These are phyloP conservation scores for Colletotrichum scovillei DNA, from an alignment of 2,329 filamentous ascomycete genomes.

Conservation along the genomic window DNA sequence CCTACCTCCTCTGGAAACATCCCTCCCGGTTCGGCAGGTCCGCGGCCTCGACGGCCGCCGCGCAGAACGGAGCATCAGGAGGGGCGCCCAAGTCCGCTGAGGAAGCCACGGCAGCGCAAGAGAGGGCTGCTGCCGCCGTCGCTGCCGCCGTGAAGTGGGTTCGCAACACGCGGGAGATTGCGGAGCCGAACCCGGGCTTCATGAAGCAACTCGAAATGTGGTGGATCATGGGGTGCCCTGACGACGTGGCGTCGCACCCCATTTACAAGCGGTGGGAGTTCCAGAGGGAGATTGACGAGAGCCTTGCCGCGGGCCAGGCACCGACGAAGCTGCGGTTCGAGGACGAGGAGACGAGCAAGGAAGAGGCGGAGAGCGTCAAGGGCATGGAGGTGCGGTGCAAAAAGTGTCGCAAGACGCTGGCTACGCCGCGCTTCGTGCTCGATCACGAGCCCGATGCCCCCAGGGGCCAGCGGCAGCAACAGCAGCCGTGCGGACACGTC, in stretches of 20 bases:
- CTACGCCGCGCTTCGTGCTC: conserved; percentile 71
- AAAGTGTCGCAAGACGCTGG: conserved; percentile 81
- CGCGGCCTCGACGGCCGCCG: conserved; percentile 52
- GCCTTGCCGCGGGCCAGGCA: conserved; percentile 78
- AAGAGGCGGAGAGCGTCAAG: conserved; percentile 36
- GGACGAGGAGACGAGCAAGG: conserved; percentile 66
- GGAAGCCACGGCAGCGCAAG: conserved; percentile 40
- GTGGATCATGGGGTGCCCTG: conserved; percentile 86
- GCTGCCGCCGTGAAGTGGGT: conserved; percentile 75
- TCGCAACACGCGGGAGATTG: conserved; percentile 77
- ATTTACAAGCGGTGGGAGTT: conserved; percentile 81
- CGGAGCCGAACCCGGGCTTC: conserved; percentile 92
- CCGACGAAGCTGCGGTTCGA: conserved; percentile 88
- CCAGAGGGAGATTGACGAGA: conserved; percentile 64
- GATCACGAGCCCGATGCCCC: conserved; percentile 62
- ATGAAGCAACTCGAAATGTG: conserved; percentile 89
- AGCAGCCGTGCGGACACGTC: conserved; percentile 77
- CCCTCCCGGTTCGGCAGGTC: conserved; percentile 62
- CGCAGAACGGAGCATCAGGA: conserved; percentile 1
- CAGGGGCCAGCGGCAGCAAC: conserved; percentile 6
- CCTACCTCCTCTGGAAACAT: conserved; percentile 82
- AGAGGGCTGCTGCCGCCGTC: conserved; percentile 61
- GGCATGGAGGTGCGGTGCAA: conserved; percentile 82
- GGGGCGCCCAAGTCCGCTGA: conserved; percentile 32
- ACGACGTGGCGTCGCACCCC: conserved; percentile 72